Percentiles rank a stretch among this genome's conserved stretches.
Conservation (phyloP, 139 green algal species). For the Chloropicon primus region DNA sequence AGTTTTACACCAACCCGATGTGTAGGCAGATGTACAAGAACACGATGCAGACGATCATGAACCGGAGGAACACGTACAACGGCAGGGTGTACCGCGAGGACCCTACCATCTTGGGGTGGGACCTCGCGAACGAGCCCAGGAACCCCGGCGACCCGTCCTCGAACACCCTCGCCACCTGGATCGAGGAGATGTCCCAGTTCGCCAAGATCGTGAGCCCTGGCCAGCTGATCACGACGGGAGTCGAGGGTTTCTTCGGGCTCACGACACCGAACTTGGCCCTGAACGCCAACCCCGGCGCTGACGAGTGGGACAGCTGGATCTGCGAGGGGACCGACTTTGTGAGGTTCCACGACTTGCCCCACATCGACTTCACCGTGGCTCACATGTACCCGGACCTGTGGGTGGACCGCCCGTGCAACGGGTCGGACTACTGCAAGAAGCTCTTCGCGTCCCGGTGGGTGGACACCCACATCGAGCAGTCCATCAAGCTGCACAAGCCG, state of each 20-base stretch:
- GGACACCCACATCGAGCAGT: slow-evolving; percentile 24
- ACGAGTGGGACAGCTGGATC: slow-evolving; percentile 20
- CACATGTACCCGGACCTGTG: slow-evolving; percentile 51
- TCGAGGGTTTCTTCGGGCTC: neutral
- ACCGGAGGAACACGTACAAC: slow-evolving; percentile 35
- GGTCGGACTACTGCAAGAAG: slow-evolving; percentile 8
- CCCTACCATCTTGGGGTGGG: slow-evolving; percentile 47
- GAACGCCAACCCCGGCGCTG: slow-evolving; percentile 27
- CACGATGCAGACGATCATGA: slow-evolving; percentile 26
- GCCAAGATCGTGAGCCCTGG: slow-evolving; percentile 22
- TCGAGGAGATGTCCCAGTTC: neutral
- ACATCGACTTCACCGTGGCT: slow-evolving; percentile 46
- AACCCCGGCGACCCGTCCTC: slow-evolving; percentile 22
- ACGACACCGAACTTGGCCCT: neutral
- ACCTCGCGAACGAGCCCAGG: slow-evolving; percentile 44
- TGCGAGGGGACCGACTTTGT: slow-evolving; percentile 43
- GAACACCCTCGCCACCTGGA: slow-evolving; percentile 12
- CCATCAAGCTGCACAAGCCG: slow-evolving; percentile 30
- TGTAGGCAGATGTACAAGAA: slow-evolving; percentile 34
- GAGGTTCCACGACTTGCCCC: slow-evolving; percentile 13
- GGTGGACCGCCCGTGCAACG: neutral
- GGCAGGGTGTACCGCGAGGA: slow-evolving; percentile 46
- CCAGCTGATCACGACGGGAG: slow-evolving; percentile 27
- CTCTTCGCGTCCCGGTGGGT: slow-evolving; percentile 28
- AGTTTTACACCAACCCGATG: slow-evolving; percentile 34